Base-by-base conservation (phyloP, 2,329 filamentous ascomycete genomes). In the Corinectria fuckeliana region DNA sequence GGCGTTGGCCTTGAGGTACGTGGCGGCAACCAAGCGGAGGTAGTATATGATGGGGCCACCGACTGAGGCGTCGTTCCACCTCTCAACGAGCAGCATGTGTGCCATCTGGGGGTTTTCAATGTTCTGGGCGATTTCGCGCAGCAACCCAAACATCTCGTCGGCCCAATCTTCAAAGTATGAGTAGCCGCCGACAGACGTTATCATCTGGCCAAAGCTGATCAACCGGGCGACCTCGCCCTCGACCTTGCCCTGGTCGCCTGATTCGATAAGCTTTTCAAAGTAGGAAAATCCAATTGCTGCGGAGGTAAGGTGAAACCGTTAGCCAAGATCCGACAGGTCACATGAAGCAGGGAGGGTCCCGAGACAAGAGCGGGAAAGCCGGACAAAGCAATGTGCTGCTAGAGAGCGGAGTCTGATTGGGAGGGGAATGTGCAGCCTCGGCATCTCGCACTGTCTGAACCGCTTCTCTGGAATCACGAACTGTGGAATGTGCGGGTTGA, bases 201-300 rank as follows among this genome's bases (percentile, higher is more conserved):
- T 83, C 61, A 91, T 83, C 62, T 88, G 85, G 71, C 87, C 89
- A 66, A 97, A 81, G 25, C 85, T 88, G 61, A 83, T 86, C 53
- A 98, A 82, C 32, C 94, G 89, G 21, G 84, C 82, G 56, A 88
- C 80, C 76, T 98, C 94, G 65, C 84, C 84, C 32, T 88, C 82
- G 58, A 96, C 81, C 66, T 88, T 86, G 63, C 80, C 79, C 57
- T 80, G 79, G 73, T 92, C 88, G 67, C 86, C 87, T 45, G 85
- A 79, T 64, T 87, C 85, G 69, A 94, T 82, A 54, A 98, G 83
- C 44, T 88, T 89, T 77, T 99, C 95, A 73, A 96, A 97, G 76
- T 97, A 98, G 65, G 88, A 89, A 76, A 96, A 99, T 21, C 89
- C 93, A 73, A 97, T 91, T 50, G 94, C 95, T 98, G 75, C 16